Conservation (phyloP, 768 basidiomycete species). For the Dendrothele bispora region DNA sequence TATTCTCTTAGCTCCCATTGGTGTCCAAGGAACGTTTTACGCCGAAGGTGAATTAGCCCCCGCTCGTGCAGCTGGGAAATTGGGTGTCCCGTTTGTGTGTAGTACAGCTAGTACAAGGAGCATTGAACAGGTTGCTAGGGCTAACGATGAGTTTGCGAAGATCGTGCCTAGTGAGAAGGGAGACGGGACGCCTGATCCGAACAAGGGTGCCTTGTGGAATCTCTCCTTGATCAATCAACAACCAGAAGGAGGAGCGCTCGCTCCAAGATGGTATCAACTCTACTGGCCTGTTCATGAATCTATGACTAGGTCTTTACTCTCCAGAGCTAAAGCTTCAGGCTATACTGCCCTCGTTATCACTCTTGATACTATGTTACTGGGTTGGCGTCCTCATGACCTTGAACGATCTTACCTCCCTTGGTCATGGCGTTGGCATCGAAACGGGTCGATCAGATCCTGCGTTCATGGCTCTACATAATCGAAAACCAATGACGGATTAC, state of each 20-base stretch:
- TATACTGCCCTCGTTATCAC: conserved; percentile 78
- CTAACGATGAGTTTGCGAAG: too few species aligned
- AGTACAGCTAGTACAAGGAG: conserved; percentile 73
- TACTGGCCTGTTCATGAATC: conserved; percentile 67
- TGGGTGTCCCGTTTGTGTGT: conserved; percentile 70
- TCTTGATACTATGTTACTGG: conserved; percentile 69
- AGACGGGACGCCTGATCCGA: too few species aligned
- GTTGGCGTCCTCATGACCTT: conserved; percentile 79
- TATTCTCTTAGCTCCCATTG: conserved; percentile 70
- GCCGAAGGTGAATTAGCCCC: conserved; percentile 70
- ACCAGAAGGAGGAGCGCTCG: too few species aligned
- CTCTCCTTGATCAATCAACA: too few species aligned
- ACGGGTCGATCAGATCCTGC: conserved; percentile 74
- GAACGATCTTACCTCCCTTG: conserved; percentile 62
- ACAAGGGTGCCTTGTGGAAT: too few species aligned
- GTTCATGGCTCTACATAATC: conserved; percentile 63
- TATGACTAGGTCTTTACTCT: conserved; percentile 62
- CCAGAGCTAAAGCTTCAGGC: conserved; percentile 63
- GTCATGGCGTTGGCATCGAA: conserved; percentile 63
- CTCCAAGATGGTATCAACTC: conserved; percentile 79
- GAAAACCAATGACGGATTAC: conserved; percentile 41
- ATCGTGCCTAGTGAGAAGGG: too few species aligned
- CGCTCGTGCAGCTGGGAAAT: conserved; percentile 60
- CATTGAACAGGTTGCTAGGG: conserved; percentile 77
- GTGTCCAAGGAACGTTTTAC: conserved; percentile 75